Conservation (phyloP, 768 basidiomycete species). For the Phanerodontia chrysosporium region DNA sequence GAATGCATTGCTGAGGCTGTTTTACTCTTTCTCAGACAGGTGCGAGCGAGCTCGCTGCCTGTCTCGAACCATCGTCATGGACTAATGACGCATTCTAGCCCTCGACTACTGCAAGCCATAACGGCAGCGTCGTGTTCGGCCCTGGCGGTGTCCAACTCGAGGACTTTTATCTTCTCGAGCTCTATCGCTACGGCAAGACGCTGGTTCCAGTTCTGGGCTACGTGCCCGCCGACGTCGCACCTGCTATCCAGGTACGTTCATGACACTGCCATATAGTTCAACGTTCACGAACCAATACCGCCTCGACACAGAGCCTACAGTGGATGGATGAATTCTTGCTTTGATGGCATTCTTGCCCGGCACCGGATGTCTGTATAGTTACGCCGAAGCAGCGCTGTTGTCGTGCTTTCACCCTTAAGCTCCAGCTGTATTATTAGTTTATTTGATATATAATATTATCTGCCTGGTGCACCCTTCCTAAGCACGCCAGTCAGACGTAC, state of each 20-base stretch:
- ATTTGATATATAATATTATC: no score
- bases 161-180: not conserved
- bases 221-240: not conserved
- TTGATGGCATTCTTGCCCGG: no score
- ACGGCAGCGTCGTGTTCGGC: not conserved
- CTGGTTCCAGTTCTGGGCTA: not conserved
- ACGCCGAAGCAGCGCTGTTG: no score
- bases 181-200: not conserved
- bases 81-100: not conserved
- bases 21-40: not conserved
- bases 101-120: not conserved
- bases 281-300: no score
- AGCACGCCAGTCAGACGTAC: no score
- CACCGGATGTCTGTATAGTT: no score
- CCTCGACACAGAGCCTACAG: no score
- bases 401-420: no score
- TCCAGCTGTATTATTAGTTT: no score
- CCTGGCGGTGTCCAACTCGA: not conserved
- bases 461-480: no score
- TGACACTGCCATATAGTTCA: not conserved
- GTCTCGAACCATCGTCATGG: not conserved
- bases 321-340: no score
- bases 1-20: not conserved
- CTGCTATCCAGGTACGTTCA: not conserved
- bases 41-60: not conserved